Percentiles rank a stretch among this genome's conserved stretches.
Evolutionary conservation across 257 asterid genomes (phyloP).

Genomic region (Lavandula angustifolia): DNA sequence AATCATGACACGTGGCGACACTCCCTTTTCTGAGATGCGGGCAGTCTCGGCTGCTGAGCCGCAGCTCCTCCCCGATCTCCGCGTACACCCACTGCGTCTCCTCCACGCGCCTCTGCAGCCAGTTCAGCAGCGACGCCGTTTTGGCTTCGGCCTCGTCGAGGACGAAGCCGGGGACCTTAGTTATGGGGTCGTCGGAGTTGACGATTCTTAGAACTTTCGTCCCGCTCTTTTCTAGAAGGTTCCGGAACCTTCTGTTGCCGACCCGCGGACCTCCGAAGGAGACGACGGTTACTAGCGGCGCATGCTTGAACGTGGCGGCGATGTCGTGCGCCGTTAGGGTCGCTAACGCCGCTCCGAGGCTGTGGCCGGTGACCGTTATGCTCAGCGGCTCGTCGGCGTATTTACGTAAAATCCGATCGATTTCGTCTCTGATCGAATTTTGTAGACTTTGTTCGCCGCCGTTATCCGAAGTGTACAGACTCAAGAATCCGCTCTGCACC

Average conservation of each 20-base stretch:
- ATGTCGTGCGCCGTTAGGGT: constrained; percentile 84
- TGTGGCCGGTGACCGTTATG: constrained; percentile 89
- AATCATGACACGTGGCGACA: constrained; percentile 74
- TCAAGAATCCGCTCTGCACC: constrained; percentile 81
- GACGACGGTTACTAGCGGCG: constrained; percentile 80
- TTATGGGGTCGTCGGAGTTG: constrained; percentile 70
- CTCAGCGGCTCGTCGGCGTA: constrained; percentile 73
- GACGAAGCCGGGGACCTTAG: constrained; percentile 83
- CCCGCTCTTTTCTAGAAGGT: constrained; percentile 58
- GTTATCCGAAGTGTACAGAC: constrained; percentile 64
- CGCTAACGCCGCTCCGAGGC: constrained; percentile 91
- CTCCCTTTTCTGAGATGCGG: constrained; percentile 47
- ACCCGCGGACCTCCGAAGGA: constrained; percentile 93
- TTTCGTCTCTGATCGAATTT: constrained; percentile 47
- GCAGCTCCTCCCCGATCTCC: constrained; percentile 77
- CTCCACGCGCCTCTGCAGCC: constrained; percentile 58
- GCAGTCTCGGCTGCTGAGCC: constrained; percentile 65
- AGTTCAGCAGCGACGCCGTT: constrained; percentile 36
- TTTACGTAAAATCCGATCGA: constrained; percentile 37
- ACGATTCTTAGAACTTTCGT: constrained; percentile 69
- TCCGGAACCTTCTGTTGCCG: constrained; percentile 63
- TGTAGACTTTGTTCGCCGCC: constrained; percentile 43
- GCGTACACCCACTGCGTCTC: constrained; percentile 82
- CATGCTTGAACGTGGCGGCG: constrained; percentile 44
- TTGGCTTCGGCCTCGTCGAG: constrained; percentile 31